Evolutionary conservation across 1,284 basidiomycete genomes (phyloP).

Genomic region (Irpex sp.): DNA sequence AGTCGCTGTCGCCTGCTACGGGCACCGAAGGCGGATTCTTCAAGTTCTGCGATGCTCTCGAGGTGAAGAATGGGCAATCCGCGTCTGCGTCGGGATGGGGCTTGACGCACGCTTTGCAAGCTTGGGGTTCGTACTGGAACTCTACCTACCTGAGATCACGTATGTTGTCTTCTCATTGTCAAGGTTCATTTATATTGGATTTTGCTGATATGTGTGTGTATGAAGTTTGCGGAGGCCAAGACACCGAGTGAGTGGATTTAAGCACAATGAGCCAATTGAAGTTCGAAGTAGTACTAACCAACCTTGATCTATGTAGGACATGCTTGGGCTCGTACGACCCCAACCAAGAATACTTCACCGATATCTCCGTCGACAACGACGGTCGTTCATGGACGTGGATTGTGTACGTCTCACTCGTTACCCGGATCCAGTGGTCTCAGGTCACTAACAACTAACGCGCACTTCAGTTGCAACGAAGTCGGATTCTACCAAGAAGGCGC

Average conservation of each 20-base stretch:
- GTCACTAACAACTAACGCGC: background rate
- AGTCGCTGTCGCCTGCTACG: slow-evolving; percentile 43
- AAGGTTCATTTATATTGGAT: background rate
- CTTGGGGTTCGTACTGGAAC: slow-evolving; percentile 58
- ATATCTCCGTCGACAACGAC: slow-evolving; percentile 47
- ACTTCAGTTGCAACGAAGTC: slow-evolving; percentile 59
- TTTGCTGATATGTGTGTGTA: background rate
- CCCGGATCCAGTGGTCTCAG: background rate
- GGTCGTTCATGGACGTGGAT: slow-evolving; percentile 58
- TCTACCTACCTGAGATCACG: slow-evolving; percentile 35
- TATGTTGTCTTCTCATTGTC: slow-evolving; percentile 24
- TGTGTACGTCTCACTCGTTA: slow-evolving; percentile 32
- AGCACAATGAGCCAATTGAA: background rate
- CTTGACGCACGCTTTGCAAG: slow-evolving; percentile 49
- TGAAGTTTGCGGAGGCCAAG: slow-evolving; percentile 38
- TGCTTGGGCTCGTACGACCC: slow-evolving; percentile 57
- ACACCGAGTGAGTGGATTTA: slow-evolving; percentile 34
- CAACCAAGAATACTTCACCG: slow-evolving; percentile 41
- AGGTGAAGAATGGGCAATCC: slow-evolving; percentile 55
- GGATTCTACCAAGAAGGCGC: slow-evolving; percentile 61
- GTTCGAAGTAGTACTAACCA: background rate
- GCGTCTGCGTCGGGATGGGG: slow-evolving; percentile 59
- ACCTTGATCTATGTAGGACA: slow-evolving; percentile 26
- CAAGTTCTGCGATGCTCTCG: slow-evolving; percentile 67
- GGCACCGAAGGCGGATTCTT: slow-evolving; percentile 43